Evolutionary conservation across 805 yeast species (phyloP), one percentile per base, ranked within the genome.

Genomic region (Ogataea allantospora): DNA sequence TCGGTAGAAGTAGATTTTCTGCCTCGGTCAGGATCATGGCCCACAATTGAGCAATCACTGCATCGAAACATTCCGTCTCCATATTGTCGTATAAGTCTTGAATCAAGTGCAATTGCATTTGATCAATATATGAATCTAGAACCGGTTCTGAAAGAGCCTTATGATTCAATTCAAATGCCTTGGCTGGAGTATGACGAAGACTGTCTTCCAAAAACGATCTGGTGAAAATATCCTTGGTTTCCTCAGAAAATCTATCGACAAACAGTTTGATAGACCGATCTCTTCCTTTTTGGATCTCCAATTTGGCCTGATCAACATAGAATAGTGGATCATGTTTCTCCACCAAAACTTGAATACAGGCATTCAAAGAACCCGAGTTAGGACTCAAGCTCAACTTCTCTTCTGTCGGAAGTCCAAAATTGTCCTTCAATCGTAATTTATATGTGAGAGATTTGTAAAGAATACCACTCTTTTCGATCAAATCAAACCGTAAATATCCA

Each of bases 311-410:
- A 1, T 95, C 95, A 60, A 91, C 71, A 30, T 80, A 83, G 53
- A 84, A 91, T 7, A 86, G 62, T 1, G 95, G 88, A 60, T 89
- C 95, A 26, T 75, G 76, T 31, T 80, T 72, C 50, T 89, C 96
- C 35, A 78, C 75, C 54, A 89, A 97, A 48, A 86, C 77, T 1
- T 87, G 79, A 2, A 89, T 67, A 50, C 80, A 79, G 3, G 88
- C 61, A 31, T 74, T 58, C 2, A 93, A 52, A 27, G 77, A 68
- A 0, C 97, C 96, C 43, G 62, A 50, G 15, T 50, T 56, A 0
- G 64, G 65, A 25, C 48, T 40, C 13, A 59, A 26, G 21, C 51
- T 37, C 11, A 55, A 27, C 40, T 46, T 52, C 32, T 51, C 59
- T 14, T 46, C 50, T 3, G 35, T 34, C 8, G 50, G 44, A 4